These are phyloP conservation scores for Protomyces inouyei DNA, from an alignment of 1,139 yeast genomes.

Conservation along the genomic window DNA sequence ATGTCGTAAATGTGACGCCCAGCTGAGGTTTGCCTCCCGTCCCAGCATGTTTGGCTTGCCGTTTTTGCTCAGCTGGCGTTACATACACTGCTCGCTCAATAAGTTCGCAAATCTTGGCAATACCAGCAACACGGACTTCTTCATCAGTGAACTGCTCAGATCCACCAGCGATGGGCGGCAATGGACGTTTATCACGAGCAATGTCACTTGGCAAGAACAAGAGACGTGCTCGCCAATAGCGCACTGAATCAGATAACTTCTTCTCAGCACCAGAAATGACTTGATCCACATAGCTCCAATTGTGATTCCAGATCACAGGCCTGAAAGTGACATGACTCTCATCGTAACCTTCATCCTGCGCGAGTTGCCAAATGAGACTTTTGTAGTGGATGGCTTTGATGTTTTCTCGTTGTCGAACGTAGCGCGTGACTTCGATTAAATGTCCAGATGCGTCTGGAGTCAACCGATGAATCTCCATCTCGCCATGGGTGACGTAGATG, in stretches of 20 bases:
- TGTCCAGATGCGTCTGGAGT: conserved; percentile 48
- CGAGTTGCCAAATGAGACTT: conserved; percentile 26
- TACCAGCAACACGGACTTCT: conserved; percentile 18
- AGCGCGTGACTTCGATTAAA: conserved; percentile 29
- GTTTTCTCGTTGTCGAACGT: conserved; percentile 19
- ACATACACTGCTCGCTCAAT: conserved; percentile 24
- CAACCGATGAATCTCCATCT: conserved; percentile 72
- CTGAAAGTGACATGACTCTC: conserved; percentile 11
- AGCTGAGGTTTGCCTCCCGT: conserved; percentile 46
- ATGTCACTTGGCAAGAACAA: conserved; percentile 66
- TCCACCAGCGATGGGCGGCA: conserved; percentile 38
- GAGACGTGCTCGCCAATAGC: conserved; percentile 68
- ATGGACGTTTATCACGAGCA: conserved; percentile 46
- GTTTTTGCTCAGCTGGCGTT: conserved; percentile 32
- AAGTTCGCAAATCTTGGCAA: conserved; percentile 22
- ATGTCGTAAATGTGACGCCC: conserved; percentile 90
- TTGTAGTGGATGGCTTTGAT: conserved; percentile 26
- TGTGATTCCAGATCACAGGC: conserved; percentile 40
- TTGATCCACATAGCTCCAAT: conserved; percentile 93
- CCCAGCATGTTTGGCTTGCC: conserved; percentile 32
- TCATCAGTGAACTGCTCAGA: conserved; percentile 24
- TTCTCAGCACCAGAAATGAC: conserved; percentile 85
- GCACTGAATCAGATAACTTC: conserved; percentile 52
- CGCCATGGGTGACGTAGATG: conserved; percentile 68
- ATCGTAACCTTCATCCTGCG: conserved; percentile 25